These are phyloP conservation scores for Ichthyophthirius multifiliis DNA, from an alignment of 169 alveolate genomes.

Conservation along the genomic window DNA sequence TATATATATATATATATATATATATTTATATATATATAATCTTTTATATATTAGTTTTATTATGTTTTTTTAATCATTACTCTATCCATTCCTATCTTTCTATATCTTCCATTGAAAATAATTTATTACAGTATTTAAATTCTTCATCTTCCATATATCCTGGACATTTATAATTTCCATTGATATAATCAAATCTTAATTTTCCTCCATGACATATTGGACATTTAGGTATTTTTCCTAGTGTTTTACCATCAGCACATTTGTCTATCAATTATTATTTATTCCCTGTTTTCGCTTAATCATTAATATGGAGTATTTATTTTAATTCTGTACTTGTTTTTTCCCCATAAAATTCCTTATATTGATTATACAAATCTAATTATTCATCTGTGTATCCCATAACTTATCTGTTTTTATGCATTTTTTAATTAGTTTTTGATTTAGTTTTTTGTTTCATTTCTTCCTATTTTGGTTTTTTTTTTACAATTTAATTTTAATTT, in stretches of 20 bases:
- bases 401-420: neutral
- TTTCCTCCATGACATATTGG: slow-evolving; percentile 38
- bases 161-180: slow-evolving; percentile 32
- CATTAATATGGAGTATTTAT: neutral
- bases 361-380: neutral
- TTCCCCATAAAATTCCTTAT: neutral
- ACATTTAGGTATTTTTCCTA: slow-evolving; percentile 35
- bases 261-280: slow-evolving; percentile 19
- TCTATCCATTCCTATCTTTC: slow-evolving; percentile 14
- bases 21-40: no score
- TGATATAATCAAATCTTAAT: slow-evolving; percentile 23
- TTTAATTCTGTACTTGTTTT: neutral
- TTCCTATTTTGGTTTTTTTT: neutral
- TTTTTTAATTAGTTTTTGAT: neutral
- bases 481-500: neutral
- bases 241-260: slow-evolving; percentile 27
- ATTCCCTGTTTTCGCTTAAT: slow-evolving; percentile 16
- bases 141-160: slow-evolving; percentile 43
- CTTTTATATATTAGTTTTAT: no score
- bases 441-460: neutral
- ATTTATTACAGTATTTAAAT: slow-evolving; percentile 11
- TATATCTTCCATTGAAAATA: neutral
- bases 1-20: no score
- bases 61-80: no score
- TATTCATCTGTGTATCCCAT: neutral